Evolutionary conservation across 768 basidiomycete species (phyloP).

Genomic region (Lentinula sp.): DNA sequence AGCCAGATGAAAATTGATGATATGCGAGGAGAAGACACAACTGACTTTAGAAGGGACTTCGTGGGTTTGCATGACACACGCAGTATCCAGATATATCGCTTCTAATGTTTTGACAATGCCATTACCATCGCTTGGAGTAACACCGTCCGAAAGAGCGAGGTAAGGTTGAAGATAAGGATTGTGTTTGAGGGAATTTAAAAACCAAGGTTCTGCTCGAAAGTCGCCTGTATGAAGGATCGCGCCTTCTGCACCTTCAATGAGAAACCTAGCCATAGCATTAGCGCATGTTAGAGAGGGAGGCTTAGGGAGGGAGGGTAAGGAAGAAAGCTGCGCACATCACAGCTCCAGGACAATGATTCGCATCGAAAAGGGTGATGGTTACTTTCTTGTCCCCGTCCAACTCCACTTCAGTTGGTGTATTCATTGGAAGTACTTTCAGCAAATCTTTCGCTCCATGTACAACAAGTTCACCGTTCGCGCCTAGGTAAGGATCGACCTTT

Average conservation of each 20-base stretch:
- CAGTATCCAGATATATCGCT: slow-evolving; percentile 82
- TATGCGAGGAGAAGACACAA: not conserved
- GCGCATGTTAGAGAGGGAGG: too few species aligned
- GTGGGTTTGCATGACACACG: slow-evolving; percentile 46
- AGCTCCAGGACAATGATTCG: slow-evolving; percentile 93
- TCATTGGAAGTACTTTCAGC: slow-evolving; percentile 53
- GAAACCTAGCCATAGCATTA: slow-evolving; percentile 51
- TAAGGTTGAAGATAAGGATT: slow-evolving; percentile 75
- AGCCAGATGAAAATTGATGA: not conserved
- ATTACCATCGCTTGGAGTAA: not conserved
- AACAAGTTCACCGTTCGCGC: slow-evolving; percentile 40
- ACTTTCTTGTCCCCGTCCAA: slow-evolving; percentile 53
- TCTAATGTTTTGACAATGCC: slow-evolving; percentile 45
- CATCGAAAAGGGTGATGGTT: slow-evolving; percentile 76
- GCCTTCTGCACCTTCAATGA: slow-evolving; percentile 65
- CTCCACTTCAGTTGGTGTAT: slow-evolving; percentile 58
- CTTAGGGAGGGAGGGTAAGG: too few species aligned
- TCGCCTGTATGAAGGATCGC: slow-evolving; percentile 92
- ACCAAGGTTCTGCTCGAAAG: slow-evolving; percentile 81
- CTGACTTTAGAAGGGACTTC: slow-evolving; percentile 49
- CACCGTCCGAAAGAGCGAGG: slow-evolving; percentile 30
- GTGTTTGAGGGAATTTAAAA: slow-evolving; percentile 57
- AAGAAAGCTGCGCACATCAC: slow-evolving; percentile 59
- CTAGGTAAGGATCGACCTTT: slow-evolving; percentile 43
- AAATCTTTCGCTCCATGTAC: slow-evolving; percentile 60